Evolutionary conservation across 345 rosid genomes (phyloP).

Genomic region (Gossypium stocksii): DNA sequence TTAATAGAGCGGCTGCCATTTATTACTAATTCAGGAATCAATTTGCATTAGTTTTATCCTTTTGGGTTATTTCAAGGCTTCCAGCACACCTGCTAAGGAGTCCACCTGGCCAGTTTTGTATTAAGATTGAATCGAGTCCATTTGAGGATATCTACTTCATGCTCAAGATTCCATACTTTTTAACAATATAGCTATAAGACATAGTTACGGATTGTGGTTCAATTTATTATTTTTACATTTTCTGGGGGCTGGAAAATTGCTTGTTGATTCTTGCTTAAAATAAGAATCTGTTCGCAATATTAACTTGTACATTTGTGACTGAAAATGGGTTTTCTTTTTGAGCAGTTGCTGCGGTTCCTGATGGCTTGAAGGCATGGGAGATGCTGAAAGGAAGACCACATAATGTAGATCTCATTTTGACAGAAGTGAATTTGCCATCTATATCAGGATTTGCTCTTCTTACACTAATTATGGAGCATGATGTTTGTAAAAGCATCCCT

Average conservation of each 20-base stretch:
- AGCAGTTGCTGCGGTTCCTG: constrained; percentile 78
- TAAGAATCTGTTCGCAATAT: not conserved
- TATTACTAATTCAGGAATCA: too few relatives aligned
- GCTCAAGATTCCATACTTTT: not conserved
- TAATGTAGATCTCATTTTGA: constrained; percentile 68
- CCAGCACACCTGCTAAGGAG: not conserved
- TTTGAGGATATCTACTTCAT: not conserved
- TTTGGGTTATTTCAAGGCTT: not conserved
- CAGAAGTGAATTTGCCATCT: constrained; percentile 87
- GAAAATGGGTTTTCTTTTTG: constrained; percentile 16
- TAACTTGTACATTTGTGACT: constrained; percentile 5
- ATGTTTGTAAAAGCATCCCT: constrained; percentile 82
- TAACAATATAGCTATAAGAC: not conserved
- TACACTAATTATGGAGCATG: constrained; percentile 84
- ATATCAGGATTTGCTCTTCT: constrained; percentile 88
- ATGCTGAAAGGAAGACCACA: constrained; percentile 59
- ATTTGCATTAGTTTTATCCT: not conserved
- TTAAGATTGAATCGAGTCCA: not conserved
- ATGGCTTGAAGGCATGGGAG: constrained; percentile 98
- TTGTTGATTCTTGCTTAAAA: not conserved
- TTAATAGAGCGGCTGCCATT: too few relatives aligned
- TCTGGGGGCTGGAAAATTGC: not conserved
- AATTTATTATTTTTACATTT: not conserved
- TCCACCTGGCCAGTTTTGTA: not conserved
- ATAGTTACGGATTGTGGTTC: not conserved